These are phyloP conservation scores for Sorghum bicolor DNA, from an alignment of 176 grass and related monocot genomes.

Conservation along the genomic window Sorghum_bicolor_NCBIv3 NC_012871.2:5469501-5470000, in stretches of 20 bases:
- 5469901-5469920: background rate
- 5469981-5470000: slow-evolving; percentile 60
- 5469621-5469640: background rate
- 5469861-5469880: background rate
- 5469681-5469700: background rate
- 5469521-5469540: background rate
- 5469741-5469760: background rate
- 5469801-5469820: background rate
- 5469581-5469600: background rate
- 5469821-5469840: background rate
- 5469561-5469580: background rate
- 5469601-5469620: background rate
- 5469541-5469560: slow-evolving; percentile 9
- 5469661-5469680: background rate
- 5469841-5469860: background rate
- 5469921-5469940: slow-evolving; percentile 8
- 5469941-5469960: slow-evolving; percentile 11
- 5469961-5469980: slow-evolving; percentile 27
- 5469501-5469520: background rate
- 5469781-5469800: background rate
- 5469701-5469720: background rate
- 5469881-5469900: background rate
- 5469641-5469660: background rate
- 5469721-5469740: background rate
- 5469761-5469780: background rate